Evolutionary conservation across 768 basidiomycete genomes (phyloP).

Genomic region (Leccinum variicolor): DNA sequence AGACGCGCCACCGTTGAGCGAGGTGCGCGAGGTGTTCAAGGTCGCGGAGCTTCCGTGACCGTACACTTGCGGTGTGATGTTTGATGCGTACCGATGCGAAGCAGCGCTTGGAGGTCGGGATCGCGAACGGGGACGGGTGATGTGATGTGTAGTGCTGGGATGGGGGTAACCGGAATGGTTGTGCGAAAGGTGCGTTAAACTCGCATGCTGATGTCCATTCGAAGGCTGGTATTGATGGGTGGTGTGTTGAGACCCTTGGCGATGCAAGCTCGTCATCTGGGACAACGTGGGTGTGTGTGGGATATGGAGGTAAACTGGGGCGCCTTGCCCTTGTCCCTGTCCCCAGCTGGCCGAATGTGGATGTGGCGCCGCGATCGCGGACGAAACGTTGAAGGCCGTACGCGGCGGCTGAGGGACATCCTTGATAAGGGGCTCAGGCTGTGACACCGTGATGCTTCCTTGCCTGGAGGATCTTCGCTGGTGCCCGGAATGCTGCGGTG

Average conservation of each 20-base stretch:
- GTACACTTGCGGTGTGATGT: slow-evolving; percentile 20
- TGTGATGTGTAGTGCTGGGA: slow-evolving; percentile 18
- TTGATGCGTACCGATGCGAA: slow-evolving; percentile 31
- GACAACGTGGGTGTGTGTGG: neutral
- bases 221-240: slow-evolving; percentile 7
- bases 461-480: slow-evolving; percentile 19
- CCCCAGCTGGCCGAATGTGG: slow-evolving; percentile 6
- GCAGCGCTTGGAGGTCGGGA: slow-evolving; percentile 29
- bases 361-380: slow-evolving; percentile 15
- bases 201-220: slow-evolving; percentile 11
- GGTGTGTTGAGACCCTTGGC: slow-evolving; percentile 17
- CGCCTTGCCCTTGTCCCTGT: slow-evolving; percentile 6
- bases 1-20: slow-evolving; percentile 15
- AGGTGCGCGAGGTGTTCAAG: slow-evolving; percentile 18
- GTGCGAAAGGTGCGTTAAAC: slow-evolving; percentile 10
- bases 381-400: slow-evolving; percentile 10
- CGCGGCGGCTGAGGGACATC: slow-evolving; percentile 21
- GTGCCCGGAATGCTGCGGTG: slow-evolving; percentile 16
- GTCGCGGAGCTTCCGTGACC: slow-evolving; percentile 25
- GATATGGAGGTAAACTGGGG: slow-evolving; percentile 1
- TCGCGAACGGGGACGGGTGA: slow-evolving; percentile 20
- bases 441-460: slow-evolving; percentile 15
- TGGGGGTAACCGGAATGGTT: slow-evolving; percentile 8
- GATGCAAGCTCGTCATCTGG: slow-evolving; percentile 13
- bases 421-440: slow-evolving; percentile 10